Conservation (phyloP, 1,139 yeast species). For the Kodamaea plutei region DNA sequence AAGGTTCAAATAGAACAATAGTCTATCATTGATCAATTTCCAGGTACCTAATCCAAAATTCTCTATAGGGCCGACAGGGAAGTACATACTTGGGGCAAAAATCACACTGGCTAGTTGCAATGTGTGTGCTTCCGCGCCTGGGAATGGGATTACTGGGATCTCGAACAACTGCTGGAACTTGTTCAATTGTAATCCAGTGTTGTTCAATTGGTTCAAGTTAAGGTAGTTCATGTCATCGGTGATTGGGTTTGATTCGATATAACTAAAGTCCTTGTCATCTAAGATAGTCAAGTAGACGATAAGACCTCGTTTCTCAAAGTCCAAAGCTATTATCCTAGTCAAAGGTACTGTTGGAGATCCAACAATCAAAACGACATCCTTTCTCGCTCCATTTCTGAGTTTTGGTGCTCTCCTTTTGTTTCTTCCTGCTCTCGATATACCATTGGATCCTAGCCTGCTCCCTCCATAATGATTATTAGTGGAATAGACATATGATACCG, state of each 20-base stretch:
- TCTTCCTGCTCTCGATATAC: conserved; percentile 5
- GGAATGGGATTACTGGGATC: conserved; percentile 42
- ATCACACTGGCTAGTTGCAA: conserved; percentile 55
- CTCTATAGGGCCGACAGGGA: conserved; percentile 69
- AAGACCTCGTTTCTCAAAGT: conserved; percentile 74
- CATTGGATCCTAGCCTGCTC: conserved; percentile 2
- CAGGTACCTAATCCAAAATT: conserved; percentile 50
- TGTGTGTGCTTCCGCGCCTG: conserved; percentile 51
- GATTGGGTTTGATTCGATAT: conserved; percentile 56
- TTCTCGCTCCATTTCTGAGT: conserved; percentile 65
- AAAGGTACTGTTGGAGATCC: conserved; percentile 80
- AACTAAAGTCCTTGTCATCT: conserved; percentile 57
- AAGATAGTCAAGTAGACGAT: conserved; percentile 73
- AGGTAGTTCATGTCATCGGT: conserved; percentile 47
- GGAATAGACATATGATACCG: too few relatives aligned
- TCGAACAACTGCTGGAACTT: conserved; percentile 41
- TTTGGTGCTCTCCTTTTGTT: conserved; percentile 56
- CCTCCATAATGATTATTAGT: too few relatives aligned
- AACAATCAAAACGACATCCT: conserved; percentile 67
- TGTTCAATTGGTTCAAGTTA: conserved; percentile 26
- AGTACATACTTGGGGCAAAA: conserved; percentile 60
- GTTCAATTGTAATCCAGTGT: conserved; percentile 35
- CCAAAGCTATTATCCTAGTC: conserved; percentile 65
- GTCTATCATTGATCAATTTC: conserved; percentile 47
- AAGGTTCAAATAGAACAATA: conserved; percentile 45